Base-by-base conservation (phyloP, 148 eudicot species). In the Chenopodium album region DNA sequence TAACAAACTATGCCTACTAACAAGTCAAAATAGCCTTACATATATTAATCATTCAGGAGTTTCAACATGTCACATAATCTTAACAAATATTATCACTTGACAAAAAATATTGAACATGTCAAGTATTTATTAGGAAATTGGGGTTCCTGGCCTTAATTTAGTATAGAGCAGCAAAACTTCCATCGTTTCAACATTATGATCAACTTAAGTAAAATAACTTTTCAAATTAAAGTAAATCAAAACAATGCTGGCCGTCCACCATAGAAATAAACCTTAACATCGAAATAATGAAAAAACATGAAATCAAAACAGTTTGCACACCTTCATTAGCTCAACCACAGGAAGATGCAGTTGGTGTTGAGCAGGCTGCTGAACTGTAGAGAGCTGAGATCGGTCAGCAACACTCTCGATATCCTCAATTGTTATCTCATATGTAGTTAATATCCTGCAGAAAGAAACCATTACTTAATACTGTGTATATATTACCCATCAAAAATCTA, bases 321-420 rank as follows among this genome's bases (percentile, higher is more conserved):
- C 99, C 88, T 90, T 94, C 88, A 97, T 86, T 76, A 97, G 87
- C 89, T 94, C 99, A 76, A 91, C 88, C 75, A 89, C 89, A 79
- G 99, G 99, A 79, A 94, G 92, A 86, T 94, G 97, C 89, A 88
- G 87, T 85, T 92, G 95, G 74, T 90, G 86, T 69, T 90, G 91
- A 84, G 92, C 85, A 88, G 98, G 88, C 88, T 92, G 95, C 65
- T 86, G 86, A 76, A 54, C 78, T 56, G 88, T 73, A 68, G 92
- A 85, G 52, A 84, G 83, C 79, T 91, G 96, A 73, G 94, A 85
- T 60, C 86, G 89, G 77, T 91, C 92, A 70, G 44, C 85, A 79
- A 84, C 88, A 85, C 78, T 83, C 77, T 91, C 97, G 84, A 88
- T 75, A 84, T 97, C 99, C 83, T 94, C 99, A 54, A 90, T 97